Evolutionary conservation across 2,329 filamentous ascomycete species (phyloP).

Genomic region (Nemania sp.): DNA sequence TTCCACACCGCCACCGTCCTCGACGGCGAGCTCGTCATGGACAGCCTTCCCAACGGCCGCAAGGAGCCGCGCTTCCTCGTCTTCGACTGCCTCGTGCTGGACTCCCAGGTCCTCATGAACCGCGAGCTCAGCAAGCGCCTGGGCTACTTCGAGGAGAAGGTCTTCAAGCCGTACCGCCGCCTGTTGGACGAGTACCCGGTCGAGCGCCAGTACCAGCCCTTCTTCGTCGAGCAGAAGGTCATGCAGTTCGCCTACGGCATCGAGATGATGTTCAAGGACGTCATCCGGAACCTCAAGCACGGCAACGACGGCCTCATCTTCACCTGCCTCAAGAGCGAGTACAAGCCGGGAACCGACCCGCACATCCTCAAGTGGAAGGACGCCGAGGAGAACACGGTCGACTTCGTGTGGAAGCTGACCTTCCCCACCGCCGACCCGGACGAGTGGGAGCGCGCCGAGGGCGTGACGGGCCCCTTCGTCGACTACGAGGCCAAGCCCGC

Average conservation of each 20-base stretch:
- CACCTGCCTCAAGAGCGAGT: conserved; percentile 86
- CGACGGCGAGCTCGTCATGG: conserved; percentile 91
- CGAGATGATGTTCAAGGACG: conserved; percentile 87
- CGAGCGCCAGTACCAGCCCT: conserved; percentile 72
- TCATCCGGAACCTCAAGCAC: conserved; percentile 82
- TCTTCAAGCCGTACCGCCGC: conserved; percentile 72
- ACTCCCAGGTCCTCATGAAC: conserved; percentile 75
- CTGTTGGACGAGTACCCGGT: conserved; percentile 69
- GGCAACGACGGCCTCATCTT: conserved; percentile 98
- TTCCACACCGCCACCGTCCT: conserved; percentile 84
- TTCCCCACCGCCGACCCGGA: conserved; percentile 76
- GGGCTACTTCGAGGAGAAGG: conserved; percentile 78
- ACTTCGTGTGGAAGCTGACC: conserved; percentile 79
- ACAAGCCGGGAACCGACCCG: conserved; percentile 87
- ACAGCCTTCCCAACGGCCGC: conserved; percentile 70
- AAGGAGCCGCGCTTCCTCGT: conserved; percentile 82
- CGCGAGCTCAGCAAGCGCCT: conserved; percentile 86
- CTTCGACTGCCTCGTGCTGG: conserved; percentile 88
- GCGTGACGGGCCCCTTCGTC: conserved; percentile 62
- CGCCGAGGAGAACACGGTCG: conserved; percentile 90
- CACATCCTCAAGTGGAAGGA: conserved; percentile 99
- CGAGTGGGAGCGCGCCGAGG: conserved; percentile 68
- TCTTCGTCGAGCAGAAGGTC: conserved; percentile 83
- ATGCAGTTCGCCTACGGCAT: conserved; percentile 90
- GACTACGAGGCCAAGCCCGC: conserved; percentile 82